A percentile compares a stretch with the other conserved stretches of the same genome.
phyloP scores from a whole-genome alignment of 1,284 basidiomycete species.

The Trametes pubescens region DNA sequence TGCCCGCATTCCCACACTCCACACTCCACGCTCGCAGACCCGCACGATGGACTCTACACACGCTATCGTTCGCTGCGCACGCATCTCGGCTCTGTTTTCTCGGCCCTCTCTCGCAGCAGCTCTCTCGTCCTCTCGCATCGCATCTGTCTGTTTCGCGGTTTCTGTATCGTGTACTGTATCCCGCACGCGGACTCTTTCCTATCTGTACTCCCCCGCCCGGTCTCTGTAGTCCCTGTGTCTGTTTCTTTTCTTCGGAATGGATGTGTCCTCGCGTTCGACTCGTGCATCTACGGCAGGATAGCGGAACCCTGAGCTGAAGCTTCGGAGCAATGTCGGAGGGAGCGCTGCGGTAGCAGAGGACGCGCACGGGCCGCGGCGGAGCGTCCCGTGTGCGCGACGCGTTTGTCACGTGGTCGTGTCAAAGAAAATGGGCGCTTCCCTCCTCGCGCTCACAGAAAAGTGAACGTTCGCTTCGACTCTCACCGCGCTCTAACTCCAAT shows the following conservation, averaged over 20 bases:
- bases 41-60: constrained; percentile 11
- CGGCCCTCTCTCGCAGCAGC: neutral
- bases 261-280: constrained; percentile 1
- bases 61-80: constrained; percentile 1
- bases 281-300: neutral
- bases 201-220: neutral
- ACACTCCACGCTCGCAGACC: neutral
- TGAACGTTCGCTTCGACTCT: neutral
- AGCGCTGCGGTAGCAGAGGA: neutral
- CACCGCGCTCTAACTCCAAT: neutral
- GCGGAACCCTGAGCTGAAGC: neutral
- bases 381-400: neutral
- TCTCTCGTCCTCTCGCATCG: neutral
- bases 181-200: neutral
- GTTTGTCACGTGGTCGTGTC: constrained; percentile 3
- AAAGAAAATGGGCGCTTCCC: neutral
- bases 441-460: neutral
- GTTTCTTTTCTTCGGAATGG: neutral
- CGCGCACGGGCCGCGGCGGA: too few relatives aligned
- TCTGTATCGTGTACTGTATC: constrained; percentile 5
- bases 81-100: neutral
- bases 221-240: neutral
- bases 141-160: neutral
- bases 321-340: neutral
- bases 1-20: neutral